Base-by-base conservation (phyloP, 2,329 filamentous ascomycete genomes). In the Epichloe baconii region DNA sequence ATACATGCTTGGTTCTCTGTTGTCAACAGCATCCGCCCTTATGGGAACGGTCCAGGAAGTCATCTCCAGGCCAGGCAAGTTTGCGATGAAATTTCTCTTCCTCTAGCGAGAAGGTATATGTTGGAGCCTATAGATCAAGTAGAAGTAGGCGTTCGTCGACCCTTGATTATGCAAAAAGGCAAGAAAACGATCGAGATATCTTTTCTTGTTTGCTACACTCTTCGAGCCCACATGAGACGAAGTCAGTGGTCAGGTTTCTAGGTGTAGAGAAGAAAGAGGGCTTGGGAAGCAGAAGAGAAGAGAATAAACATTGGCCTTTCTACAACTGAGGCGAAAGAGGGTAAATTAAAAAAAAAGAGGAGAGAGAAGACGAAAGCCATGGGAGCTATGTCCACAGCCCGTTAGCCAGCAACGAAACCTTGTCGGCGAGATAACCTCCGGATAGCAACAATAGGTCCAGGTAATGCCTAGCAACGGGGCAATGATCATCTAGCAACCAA, bases 41-140 rank as follows among this genome's bases (percentile, higher is more conserved):
- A 64, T 64, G n/a, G 62, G 62, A 42, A 66, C 53, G 23, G 64
- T 62, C 66, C 66, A 68, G 40, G 61, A 68, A 44, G 66, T 63
- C 66, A 68, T 68, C 52, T 51, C 49, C 17, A 31, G 52, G 36
- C 44, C 14, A 36, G 23, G 8, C 10, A 36, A n/a, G 36, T 47
- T 40, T 10, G 11, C 14, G 35, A 38, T 17, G 7, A 4, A 26
- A 26, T 26, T 26, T 26, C 26, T 26, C 26, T 26, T 26, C 26
- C 7, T 8, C 7, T 26, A 26, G 26, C 26, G 26, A 26, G 26
- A 8, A 26, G 26, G 26, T 8, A 7, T 26, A 26, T 45, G 11
- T 35, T 2, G 11, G 26, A 19, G 10, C 26, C 26, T 26, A 8
- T 8, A 26, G 26, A 8, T 26, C 8, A 26, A 26, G 44, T 19